Evolutionary conservation across 148 eudicot genomes (phyloP), one percentile per base, ranked within the genome.

Genomic region (Fagopyrum esculentum): DNA sequence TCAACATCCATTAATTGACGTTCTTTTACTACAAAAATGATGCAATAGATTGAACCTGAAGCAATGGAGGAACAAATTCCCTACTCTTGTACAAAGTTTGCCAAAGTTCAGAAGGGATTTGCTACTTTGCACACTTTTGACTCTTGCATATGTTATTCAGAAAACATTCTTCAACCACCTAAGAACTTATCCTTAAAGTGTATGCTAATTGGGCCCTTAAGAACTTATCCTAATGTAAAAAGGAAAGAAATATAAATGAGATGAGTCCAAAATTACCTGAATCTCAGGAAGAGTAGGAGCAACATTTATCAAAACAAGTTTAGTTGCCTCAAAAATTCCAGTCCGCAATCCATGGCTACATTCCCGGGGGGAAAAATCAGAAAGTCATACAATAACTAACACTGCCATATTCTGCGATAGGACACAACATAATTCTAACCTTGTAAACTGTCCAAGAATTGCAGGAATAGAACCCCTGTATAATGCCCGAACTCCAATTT

Each of bases 281-380:
- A 95, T 73, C 22, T 90, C 97, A 74, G 96, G 96, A 77, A 89
- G 85, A 4, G 75, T 81, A 49, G 98, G 98, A 73, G 96, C 93
- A 80, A 95, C 75, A 77, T 92, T 90, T 64, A 92, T 77, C 76
- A 95, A 74, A 40, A 90, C 84, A 71, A 92, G 89, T 79, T 86
- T 95, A 77, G 86, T 86, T 63, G 97, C 98, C 88, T 95, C 98
- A 81, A 81, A 90, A 50, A 89, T 86, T 77, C 98, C 98, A 82
- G 98, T 95, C 69, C 98, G 85, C 79, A 95, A 84, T 57, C 98
- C 97, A 84, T 95, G 98, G 83, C 98, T 95, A 87, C 78, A 87
- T 81, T 59, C 60, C 47, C 15, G 63, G 55, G 45, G 71, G 43
- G 46, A 43, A 5, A 4, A 40, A 15, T 57, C 7, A 66, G 43